Percentiles rank a stretch among this genome's conserved stretches.
phyloP scores from a whole-genome alignment of 139 green algal genomes.

The Chlorella ohadii region DNA sequence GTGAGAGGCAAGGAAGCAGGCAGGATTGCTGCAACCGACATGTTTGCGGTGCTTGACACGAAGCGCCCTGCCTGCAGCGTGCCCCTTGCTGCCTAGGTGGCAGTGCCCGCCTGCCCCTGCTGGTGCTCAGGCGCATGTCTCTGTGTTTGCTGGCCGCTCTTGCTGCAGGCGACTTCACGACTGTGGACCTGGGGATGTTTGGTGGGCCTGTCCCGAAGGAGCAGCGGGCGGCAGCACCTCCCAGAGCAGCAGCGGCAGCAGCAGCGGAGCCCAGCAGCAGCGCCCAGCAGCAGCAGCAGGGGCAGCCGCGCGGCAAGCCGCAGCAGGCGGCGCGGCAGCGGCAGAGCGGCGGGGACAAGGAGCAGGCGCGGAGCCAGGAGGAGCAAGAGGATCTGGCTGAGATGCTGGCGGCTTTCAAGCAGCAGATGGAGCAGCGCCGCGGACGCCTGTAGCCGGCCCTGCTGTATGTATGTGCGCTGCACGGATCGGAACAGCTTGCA shows the following conservation, averaged over 20 bases:
- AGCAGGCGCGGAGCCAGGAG: no score
- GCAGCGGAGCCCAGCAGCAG: not conserved
- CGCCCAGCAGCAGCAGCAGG: constrained; percentile 2
- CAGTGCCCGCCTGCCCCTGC: no score
- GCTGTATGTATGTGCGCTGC: no score
- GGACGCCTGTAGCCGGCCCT: not conserved
- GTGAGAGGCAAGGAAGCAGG: no score
- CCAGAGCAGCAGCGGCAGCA: not conserved
- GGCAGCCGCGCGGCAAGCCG: not conserved
- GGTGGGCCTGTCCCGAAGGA: not conserved
- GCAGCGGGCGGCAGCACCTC: not conserved
- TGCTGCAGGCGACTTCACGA: not conserved
- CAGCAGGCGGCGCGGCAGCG: not conserved
- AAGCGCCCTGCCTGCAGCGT: no score
- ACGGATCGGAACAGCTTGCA: no score
- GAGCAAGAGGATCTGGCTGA: constrained; percentile 19
- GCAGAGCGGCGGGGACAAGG: not conserved
- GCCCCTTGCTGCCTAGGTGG: no score
- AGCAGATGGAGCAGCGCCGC: constrained; percentile 15
- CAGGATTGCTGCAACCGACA: no score
- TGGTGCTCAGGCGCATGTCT: no score
- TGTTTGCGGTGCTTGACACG: no score
- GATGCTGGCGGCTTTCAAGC: constrained; percentile 41
- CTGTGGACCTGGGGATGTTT: constrained; percentile 49
- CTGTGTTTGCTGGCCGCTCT: not conserved